phyloP scores from a whole-genome alignment of 2,329 filamentous ascomycete genomes.

The Knoxdaviesia proteae region DNA sequence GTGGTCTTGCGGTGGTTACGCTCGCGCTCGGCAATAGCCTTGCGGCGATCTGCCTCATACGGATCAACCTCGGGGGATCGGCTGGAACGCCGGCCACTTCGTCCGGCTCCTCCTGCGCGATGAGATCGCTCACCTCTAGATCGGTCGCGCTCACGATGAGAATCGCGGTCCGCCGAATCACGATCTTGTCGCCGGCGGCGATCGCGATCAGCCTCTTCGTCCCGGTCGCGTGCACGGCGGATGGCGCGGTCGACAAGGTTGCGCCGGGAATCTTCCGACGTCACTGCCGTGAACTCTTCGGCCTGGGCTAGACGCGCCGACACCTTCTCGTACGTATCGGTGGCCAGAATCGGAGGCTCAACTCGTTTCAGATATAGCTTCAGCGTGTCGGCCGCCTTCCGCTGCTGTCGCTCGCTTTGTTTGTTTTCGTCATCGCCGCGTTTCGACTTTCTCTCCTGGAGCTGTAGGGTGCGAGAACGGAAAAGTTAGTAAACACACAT shows the following conservation, averaged over 20 bases:
- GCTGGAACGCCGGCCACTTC: constrained; percentile 39
- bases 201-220: constrained; percentile 58
- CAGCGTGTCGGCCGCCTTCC: constrained; percentile 64
- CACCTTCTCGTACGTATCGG: constrained; percentile 79
- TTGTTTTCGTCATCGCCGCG: constrained; percentile 62
- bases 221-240: constrained; percentile 74
- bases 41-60: constrained; percentile 87
- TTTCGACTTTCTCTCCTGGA: constrained; percentile 69
- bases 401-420: constrained; percentile 66
- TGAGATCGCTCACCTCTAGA: constrained; percentile 42
- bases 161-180: constrained; percentile 26
- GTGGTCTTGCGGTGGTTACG: constrained; percentile 66
- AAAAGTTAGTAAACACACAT: constrained; percentile 8
- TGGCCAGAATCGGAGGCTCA: constrained; percentile 57
- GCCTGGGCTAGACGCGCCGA: constrained; percentile 57
- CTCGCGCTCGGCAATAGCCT: constrained; percentile 84
- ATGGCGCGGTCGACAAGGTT: constrained; percentile 83
- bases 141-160: constrained; percentile 37
- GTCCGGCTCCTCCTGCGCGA: constrained; percentile 25
- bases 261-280: constrained; percentile 63
- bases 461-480: constrained; percentile 17
- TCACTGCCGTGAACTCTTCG: constrained; percentile 67
- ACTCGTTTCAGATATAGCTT: constrained; percentile 75
- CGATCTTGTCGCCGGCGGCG: constrained; percentile 37
- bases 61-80: constrained; percentile 82